Conservation (phyloP, 2,329 filamentous ascomycete species). For the Cordyceps javanica region DNA sequence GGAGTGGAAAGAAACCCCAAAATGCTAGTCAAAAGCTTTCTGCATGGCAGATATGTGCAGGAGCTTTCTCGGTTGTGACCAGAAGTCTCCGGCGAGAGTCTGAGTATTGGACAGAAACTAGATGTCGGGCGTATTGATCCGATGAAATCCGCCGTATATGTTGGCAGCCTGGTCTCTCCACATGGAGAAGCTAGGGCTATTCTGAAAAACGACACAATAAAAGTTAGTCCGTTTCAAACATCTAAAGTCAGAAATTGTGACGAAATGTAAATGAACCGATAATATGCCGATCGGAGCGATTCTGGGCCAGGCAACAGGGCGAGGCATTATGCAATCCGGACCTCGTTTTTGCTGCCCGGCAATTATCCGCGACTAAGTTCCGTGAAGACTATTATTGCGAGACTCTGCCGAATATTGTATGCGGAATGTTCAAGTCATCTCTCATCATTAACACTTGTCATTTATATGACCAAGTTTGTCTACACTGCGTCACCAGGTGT, state of each 20-base stretch:
- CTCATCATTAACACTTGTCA: not conserved
- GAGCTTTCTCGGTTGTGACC: not conserved
- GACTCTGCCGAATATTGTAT: not conserved
- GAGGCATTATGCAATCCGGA: not conserved
- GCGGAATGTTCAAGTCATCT: not conserved
- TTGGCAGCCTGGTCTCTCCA: not conserved
- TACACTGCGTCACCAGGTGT: not conserved
- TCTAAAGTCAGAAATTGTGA: not conserved
- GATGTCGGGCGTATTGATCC: not conserved
- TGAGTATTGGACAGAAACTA: not conserved
- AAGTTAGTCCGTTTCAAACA: not conserved
- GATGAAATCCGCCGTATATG: not conserved
- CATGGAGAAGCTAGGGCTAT: not conserved
- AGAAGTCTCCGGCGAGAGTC: not conserved
- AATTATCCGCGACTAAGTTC: not conserved
- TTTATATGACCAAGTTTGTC: not conserved
- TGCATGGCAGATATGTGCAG: not conserved
- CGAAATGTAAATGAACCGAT: not conserved
- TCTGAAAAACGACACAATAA: not conserved
- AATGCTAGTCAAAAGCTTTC: not conserved
- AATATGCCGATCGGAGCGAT: not conserved
- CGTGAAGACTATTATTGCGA: not conserved
- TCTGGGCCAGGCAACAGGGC: not conserved
- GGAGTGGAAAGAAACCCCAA: not conserved
- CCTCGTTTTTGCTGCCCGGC: not conserved